phyloP scores from a whole-genome alignment of 2,329 filamentous ascomycete species.

The Pleomassaria siparia region DNA sequence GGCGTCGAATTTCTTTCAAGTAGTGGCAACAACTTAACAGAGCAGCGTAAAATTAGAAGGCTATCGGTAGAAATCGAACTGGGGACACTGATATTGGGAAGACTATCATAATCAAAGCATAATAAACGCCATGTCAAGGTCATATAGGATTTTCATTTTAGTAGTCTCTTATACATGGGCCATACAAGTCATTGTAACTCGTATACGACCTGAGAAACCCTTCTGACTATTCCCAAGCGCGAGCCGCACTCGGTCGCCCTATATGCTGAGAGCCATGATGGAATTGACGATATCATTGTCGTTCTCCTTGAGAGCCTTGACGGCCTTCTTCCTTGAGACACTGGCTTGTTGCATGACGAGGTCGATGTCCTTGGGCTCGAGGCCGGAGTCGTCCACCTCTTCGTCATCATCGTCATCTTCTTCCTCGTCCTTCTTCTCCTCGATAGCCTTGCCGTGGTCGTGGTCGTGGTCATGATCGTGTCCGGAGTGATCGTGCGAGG shows the following conservation, averaged over 20 bases:
- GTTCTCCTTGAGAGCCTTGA: conserved; percentile 98
- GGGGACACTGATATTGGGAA: background rate
- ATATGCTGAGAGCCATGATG: conserved; percentile 87
- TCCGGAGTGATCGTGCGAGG: conserved; percentile 69
- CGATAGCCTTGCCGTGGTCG: conserved; percentile 63
- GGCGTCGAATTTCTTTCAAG: too few species aligned
- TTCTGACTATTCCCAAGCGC: conserved; percentile 8
- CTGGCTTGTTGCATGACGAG: conserved; percentile 97
- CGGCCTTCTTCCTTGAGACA: conserved; percentile 96
- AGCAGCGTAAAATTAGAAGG: too few species aligned
- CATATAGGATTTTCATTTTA: conserved; percentile 23
- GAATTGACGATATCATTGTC: conserved; percentile 99
- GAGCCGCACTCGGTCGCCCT: conserved; percentile 15
- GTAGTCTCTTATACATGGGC: conserved; percentile 29
- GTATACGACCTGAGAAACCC: conserved; percentile 13
- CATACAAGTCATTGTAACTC: conserved; percentile 14
- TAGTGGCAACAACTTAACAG: too few species aligned
- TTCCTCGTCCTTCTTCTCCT: conserved; percentile 65
- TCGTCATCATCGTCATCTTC: conserved; percentile 91
- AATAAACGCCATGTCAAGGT: background rate
- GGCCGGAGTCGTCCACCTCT: conserved; percentile 89
- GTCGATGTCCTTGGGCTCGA: conserved; percentile 99
- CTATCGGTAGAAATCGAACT: too few species aligned
- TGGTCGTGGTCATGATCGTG: conserved; percentile 70
- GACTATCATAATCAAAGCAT: background rate